Evolutionary conservation across 2,329 filamentous ascomycete genomes (phyloP).

Genomic region (Fusarium udum): DNA sequence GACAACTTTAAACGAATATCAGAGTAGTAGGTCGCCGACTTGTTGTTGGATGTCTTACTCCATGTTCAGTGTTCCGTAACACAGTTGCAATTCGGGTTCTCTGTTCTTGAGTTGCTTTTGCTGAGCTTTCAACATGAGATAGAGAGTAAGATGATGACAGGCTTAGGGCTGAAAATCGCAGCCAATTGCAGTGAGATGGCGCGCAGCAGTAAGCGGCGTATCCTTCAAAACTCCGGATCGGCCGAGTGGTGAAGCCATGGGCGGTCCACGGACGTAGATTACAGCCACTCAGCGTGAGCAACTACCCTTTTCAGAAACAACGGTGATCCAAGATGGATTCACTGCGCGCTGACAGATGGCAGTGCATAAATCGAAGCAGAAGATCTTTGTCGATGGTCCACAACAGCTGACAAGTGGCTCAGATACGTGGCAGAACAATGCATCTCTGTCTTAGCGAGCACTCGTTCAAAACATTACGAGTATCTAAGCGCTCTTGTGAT

Average conservation of each 20-base stretch:
- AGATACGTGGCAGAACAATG: background rate
- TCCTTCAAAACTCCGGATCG: slow-evolving; percentile 5
- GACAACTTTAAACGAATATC: background rate
- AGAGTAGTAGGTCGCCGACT: background rate
- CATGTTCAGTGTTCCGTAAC: background rate
- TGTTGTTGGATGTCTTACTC: background rate
- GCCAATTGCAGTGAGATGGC: background rate
- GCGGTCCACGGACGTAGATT: background rate
- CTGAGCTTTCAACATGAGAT: background rate
- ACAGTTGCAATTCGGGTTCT: background rate
- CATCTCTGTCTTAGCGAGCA: background rate
- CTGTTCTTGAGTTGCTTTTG: background rate
- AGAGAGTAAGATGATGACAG: background rate
- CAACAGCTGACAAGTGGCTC: slow-evolving; percentile 13
- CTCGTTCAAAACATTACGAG: background rate
- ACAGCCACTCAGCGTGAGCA: slow-evolving; percentile 4
- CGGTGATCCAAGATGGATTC: slow-evolving; percentile 14
- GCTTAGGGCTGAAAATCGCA: slow-evolving; percentile 1
- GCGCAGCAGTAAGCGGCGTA: background rate
- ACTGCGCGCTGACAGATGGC: slow-evolving; percentile 26
- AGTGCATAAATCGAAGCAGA: slow-evolving; percentile 7
- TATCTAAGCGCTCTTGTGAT: slow-evolving; percentile 1
- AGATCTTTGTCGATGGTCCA: background rate
- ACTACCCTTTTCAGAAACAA: background rate
- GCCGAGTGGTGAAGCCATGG: slow-evolving; percentile 10